These are phyloP conservation scores for Geotrichum ghanense DNA, from an alignment of 805 yeast species.

Conservation along the genomic window DNA sequence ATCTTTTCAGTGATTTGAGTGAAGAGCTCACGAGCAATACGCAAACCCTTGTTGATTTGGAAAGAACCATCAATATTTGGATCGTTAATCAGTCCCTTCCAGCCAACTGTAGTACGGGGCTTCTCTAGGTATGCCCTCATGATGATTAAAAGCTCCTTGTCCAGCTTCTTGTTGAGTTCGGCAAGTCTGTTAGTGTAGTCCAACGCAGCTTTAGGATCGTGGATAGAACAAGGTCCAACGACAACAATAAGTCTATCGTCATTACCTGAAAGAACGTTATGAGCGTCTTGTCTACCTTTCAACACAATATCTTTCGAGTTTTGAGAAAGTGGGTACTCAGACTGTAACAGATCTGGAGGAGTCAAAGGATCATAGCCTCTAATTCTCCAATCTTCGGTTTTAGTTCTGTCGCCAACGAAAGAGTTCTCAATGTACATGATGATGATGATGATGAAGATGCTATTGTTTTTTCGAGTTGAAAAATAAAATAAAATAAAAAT, in stretches of 20 bases:
- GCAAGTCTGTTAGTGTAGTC: conserved; percentile 70
- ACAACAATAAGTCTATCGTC: conserved; percentile 84
- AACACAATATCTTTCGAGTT: conserved; percentile 52
- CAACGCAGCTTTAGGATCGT: conserved; percentile 84
- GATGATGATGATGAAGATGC: too few species aligned
- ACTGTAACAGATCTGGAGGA: conserved; percentile 89
- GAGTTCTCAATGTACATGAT: conserved; percentile 80
- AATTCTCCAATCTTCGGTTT: conserved; percentile 65
- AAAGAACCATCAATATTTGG: conserved; percentile 91
- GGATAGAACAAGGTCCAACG: conserved; percentile 96
- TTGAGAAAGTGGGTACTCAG: conserved; percentile 62
- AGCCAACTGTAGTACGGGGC: conserved; percentile 97
- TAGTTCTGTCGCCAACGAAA: conserved; percentile 69
- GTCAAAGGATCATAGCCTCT: conserved; percentile 89
- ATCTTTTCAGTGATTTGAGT: conserved; percentile 68
- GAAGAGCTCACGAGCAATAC: conserved; percentile 80
- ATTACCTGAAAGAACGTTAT: conserved; percentile 60
- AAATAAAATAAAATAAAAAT: too few species aligned
- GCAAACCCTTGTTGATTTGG: conserved; percentile 88
- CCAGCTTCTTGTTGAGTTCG: conserved; percentile 45
- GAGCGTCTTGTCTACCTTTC: conserved; percentile 65
- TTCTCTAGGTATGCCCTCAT: conserved; percentile 98
- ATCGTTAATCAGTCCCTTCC: conserved; percentile 97
- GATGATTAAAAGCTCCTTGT: conserved; percentile 69
- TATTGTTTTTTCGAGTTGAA: too few species aligned